These are phyloP conservation scores for Naganishia sp. DNA, from an alignment of 1,284 basidiomycete species.

Conservation along the genomic window DNA sequence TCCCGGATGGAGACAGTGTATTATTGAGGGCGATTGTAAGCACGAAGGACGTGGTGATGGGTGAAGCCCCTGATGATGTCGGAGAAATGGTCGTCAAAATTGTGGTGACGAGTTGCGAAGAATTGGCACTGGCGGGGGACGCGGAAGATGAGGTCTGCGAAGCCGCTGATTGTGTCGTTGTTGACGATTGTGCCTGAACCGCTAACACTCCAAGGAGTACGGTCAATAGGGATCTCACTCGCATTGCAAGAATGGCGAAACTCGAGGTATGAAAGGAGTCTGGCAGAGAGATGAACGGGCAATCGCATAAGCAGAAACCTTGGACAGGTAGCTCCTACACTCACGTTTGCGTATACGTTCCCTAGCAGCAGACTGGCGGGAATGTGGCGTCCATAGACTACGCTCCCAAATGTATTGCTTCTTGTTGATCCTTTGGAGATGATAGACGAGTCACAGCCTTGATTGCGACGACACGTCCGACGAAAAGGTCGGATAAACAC, in stretches of 20 bases:
- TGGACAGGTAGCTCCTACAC: too few relatives aligned
- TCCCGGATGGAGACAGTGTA: conserved; percentile 30
- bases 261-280: too few relatives aligned
- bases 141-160: background rate
- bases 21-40: conserved; percentile 47
- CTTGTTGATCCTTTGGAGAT: too few relatives aligned
- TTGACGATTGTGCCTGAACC: conserved; percentile 15
- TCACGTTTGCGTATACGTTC: too few relatives aligned
- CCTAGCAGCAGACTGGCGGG: too few relatives aligned
- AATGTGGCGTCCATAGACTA: too few relatives aligned
- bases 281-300: background rate
- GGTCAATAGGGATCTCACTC: background rate
- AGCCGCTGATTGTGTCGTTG: background rate
- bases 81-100: conserved; percentile 45
- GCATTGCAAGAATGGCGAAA: background rate
- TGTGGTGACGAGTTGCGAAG: conserved; percentile 38
- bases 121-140: background rate
- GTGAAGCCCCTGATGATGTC: conserved; percentile 37
- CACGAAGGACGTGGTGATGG: conserved; percentile 41
- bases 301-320: too few relatives aligned
- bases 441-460: background rate
- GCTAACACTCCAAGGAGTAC: background rate
- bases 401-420: background rate
- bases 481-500: conserved; percentile 9
- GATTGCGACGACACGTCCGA: conserved; percentile 7